These are phyloP conservation scores for Luffa aegyptiaca DNA, from an alignment of 306 rosid species.

Conservation along the genomic window DNA sequence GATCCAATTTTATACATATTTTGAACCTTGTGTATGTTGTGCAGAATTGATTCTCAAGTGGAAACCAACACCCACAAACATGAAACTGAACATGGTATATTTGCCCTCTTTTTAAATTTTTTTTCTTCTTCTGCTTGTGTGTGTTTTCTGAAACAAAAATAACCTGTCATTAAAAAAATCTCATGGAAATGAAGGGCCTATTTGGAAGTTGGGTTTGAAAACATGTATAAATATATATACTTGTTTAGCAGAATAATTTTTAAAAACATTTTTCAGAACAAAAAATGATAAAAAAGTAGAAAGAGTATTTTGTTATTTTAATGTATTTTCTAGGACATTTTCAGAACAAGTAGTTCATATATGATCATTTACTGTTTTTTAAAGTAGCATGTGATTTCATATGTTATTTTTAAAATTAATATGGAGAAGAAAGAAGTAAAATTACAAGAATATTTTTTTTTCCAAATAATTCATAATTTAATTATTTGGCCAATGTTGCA, in stretches of 20 bases:
- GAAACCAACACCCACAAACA: slow-evolving; percentile 49
- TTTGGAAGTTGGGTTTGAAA: neutral
- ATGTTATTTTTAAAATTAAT: neutral
- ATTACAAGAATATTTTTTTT: no score
- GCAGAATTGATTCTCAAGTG: slow-evolving; percentile 73
- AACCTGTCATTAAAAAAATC: neutral
- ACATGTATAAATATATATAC: neutral
- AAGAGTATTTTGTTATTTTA: neutral
- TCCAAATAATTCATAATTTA: neutral
- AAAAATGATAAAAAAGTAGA: neutral
- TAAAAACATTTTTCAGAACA: neutral
- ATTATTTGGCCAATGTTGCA: slow-evolving; percentile 12
- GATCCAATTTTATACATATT: slow-evolving; percentile 1
- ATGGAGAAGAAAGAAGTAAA: neutral
- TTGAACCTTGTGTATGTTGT: slow-evolving; percentile 18
- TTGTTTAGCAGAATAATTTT: neutral
- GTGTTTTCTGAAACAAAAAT: neutral
- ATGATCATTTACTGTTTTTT: neutral
- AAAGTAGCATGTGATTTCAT: neutral
- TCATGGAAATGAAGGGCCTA: neutral
- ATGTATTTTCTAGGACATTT: neutral
- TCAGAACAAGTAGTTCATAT: neutral
- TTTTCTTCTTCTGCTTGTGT: neutral
- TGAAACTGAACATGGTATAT: slow-evolving; percentile 48
- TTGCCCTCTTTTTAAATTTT: neutral